Percentiles rank a stretch among this genome's conserved stretches.
These are phyloP conservation scores for Kodamaea hsintzibuensis DNA, from an alignment of 805 yeast species.

Conservation along the genomic window DNA sequence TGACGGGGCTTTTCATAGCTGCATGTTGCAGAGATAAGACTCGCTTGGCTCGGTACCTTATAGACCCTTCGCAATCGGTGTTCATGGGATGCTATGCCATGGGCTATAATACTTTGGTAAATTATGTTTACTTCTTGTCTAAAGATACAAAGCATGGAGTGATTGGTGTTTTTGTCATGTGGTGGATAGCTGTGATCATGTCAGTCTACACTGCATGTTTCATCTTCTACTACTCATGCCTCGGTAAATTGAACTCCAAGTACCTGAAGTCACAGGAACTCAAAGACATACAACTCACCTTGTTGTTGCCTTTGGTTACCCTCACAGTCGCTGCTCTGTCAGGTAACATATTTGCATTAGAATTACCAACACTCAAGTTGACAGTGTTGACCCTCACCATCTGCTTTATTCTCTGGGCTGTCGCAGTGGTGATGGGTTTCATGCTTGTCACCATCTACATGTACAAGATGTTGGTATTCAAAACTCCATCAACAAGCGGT, in stretches of 20 bases:
- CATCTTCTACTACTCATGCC: constrained; percentile 52
- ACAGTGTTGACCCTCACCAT: constrained; percentile 55
- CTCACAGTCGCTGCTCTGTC: constrained; percentile 72
- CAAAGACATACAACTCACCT: constrained; percentile 50
- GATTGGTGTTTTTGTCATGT: constrained; percentile 56
- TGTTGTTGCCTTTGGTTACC: constrained; percentile 77
- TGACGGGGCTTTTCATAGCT: constrained; percentile 42
- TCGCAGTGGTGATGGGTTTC: constrained; percentile 63
- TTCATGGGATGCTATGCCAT: constrained; percentile 80
- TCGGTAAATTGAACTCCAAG: constrained; percentile 28
- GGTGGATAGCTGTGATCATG: constrained; percentile 68
- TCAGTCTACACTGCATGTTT: constrained; percentile 64
- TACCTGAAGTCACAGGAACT: constrained; percentile 16
- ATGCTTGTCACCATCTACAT: constrained; percentile 53
- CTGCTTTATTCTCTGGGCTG: constrained; percentile 63
- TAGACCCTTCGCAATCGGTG: constrained; percentile 39
- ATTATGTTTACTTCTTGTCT: constrained; percentile 51
- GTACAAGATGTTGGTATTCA: constrained; percentile 57
- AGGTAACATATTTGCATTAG: constrained; percentile 56
- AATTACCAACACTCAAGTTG: constrained; percentile 44
- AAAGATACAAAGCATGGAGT: constrained; percentile 40
- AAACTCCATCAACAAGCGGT: constrained; percentile 54
- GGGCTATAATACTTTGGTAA: constrained; percentile 72
- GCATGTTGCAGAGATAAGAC: constrained; percentile 37
- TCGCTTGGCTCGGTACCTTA: constrained; percentile 14